phyloP scores from a whole-genome alignment of 108 stramenopile species.

The Nitzschia sp. region DNA sequence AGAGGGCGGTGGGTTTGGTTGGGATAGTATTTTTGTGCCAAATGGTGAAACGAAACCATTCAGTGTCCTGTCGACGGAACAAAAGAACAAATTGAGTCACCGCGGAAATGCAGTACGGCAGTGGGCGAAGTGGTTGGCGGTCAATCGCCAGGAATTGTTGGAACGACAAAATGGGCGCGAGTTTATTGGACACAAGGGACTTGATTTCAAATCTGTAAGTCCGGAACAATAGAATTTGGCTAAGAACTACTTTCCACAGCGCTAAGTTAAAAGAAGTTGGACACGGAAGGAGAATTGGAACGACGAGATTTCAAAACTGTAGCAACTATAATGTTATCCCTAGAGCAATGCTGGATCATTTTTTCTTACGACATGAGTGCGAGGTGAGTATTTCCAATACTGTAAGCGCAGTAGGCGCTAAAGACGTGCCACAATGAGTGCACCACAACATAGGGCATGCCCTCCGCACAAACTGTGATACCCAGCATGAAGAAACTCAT shows the following conservation, averaged over 20 bases:
- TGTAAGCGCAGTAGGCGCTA: slow-evolving; percentile 68
- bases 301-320: too few species aligned
- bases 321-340: too few species aligned
- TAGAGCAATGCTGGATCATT: too few species aligned
- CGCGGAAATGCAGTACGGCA: slow-evolving; percentile 84
- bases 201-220: slow-evolving; percentile 72
- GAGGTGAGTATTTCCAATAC: slow-evolving; percentile 45
- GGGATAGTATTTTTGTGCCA: slow-evolving; percentile 98
- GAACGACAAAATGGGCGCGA: slow-evolving; percentile 74
- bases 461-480: slow-evolving; percentile 74
- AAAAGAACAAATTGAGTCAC: slow-evolving; percentile 94
- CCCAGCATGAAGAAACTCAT: slow-evolving; percentile 53
- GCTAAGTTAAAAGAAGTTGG: too few species aligned
- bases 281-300: too few species aligned
- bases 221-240: slow-evolving; percentile 54
- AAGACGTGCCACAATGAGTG: slow-evolving; percentile 85
- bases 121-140: slow-evolving; percentile 60
- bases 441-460: slow-evolving; percentile 57
- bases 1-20: slow-evolving; percentile 94
- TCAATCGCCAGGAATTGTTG: slow-evolving; percentile 72
- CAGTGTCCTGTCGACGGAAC: slow-evolving; percentile 87
- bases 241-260: background rate
- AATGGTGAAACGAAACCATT: slow-evolving; percentile 81
- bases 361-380: background rate
- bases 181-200: slow-evolving; percentile 83